Evolutionary conservation across 139 green algal species (phyloP).

Genomic region (Chlamydomonas sp.): DNA sequence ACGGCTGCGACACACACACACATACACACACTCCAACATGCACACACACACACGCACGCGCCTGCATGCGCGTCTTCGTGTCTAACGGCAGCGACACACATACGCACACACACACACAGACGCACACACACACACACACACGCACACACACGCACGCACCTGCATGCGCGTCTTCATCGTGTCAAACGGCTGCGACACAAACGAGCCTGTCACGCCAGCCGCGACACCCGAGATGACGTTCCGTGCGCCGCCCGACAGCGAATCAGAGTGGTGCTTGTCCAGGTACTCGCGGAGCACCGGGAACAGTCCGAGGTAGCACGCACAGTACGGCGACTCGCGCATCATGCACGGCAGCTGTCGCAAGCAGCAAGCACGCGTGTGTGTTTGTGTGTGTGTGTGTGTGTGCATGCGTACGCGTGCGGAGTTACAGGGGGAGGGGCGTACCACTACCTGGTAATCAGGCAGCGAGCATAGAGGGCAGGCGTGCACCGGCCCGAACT

Average conservation of each 20-base stretch:
- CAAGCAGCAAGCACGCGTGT: neutral
- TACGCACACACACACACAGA: slow-evolving; percentile 55
- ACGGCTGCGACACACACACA: neutral
- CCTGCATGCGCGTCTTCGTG: slow-evolving; percentile 84
- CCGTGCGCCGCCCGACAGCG: slow-evolving; percentile 23
- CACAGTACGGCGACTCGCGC: slow-evolving; percentile 73
- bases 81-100: slow-evolving; percentile 74
- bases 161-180: slow-evolving; percentile 86
- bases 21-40: neutral
- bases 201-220: slow-evolving; percentile 62
- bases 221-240: slow-evolving; percentile 52
- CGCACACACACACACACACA: neutral
- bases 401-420: neutral
- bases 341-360: slow-evolving; percentile 32
- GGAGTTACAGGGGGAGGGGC: neutral
- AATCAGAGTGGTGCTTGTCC: slow-evolving; percentile 23
- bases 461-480: neutral
- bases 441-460: no score
- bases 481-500: neutral
- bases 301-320: slow-evolving; percentile 69
- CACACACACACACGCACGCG: neutral
- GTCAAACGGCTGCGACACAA: slow-evolving; percentile 75
- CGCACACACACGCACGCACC: slow-evolving; percentile 21
- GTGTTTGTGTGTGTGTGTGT: no score
- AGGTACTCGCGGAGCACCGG: slow-evolving; percentile 58